Conservation (phyloP, 192 early-diverging fungal genomes). For the Piromyces finnis region DNA sequence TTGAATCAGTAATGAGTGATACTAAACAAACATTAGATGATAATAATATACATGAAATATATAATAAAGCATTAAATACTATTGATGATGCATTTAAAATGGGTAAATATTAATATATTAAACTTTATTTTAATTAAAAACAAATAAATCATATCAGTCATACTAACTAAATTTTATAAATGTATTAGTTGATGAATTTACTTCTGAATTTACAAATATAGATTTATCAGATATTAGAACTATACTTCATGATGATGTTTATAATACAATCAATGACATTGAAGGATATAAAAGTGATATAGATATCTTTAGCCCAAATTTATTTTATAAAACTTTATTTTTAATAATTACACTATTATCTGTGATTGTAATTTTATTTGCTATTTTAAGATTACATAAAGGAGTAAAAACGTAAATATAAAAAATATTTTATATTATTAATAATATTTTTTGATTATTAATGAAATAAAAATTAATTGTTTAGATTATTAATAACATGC, state of each 20-base stretch:
- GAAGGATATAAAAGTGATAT: background rate
- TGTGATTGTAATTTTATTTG: background rate
- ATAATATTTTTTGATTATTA: background rate
- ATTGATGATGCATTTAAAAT: background rate
- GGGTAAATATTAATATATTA: too few species aligned
- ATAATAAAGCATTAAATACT: background rate
- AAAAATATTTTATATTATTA: background rate
- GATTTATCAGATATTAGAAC: background rate
- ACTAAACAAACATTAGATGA: background rate
- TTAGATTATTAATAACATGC: background rate
- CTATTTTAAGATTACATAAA: background rate
- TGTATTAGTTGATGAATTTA: background rate
- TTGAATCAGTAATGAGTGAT: too few species aligned
- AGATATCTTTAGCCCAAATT: background rate
- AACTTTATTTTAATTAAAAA: too few species aligned
- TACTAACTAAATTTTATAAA: background rate
- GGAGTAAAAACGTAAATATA: background rate
- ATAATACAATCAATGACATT: background rate
- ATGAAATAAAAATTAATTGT: too few species aligned
- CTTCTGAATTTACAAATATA: background rate
- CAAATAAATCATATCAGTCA: too few species aligned
- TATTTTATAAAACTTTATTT: background rate
- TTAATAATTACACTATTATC: background rate
- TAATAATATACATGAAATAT: background rate
- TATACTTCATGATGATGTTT: background rate